Evolutionary conservation across 2,329 filamentous ascomycete genomes (phyloP), one percentile per base, ranked within the genome.

Genomic region (Fusarium dlaminii): DNA sequence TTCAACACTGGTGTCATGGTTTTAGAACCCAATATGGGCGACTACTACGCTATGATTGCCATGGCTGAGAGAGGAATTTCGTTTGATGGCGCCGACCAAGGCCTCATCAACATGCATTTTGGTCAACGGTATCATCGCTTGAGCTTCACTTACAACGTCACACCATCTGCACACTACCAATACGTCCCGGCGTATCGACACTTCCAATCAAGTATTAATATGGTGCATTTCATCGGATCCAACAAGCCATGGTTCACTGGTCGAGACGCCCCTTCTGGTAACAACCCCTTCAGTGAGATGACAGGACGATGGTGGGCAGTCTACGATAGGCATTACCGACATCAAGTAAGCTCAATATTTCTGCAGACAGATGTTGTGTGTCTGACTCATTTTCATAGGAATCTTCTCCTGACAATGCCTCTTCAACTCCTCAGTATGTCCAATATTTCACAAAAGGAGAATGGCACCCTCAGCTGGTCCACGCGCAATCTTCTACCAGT

Each of bases 1-100:
- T 98, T 98, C 90, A 99, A 99, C 84, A 95, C 93, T n/a, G 96
- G 96, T 79, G 91, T 99, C 77, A 97, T 99, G 94, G 94, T 95
- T 40, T 84, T 99, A 68, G 92, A 88, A 22, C 96, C 96, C 39
- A 93, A 96, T 83, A 87, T 95, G 88, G 93, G 92, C 65, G 95
- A 97, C 75, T 98, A 95, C 83, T 92, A 94, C 83, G 93, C 94
- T 46, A 87, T 99, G 80, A 87, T 91, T 73, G 94, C 93, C 72
- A 91, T 98, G 87, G 95, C 96, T 32, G 90, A 95, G 76, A 88
- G 91, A 63, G 95, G 95, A 32, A 93, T 96, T 80, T 98, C 95
- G 74, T 99, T 99, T 80, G 96, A 99, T 81, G 96, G 96, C 55
- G 96, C 96, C 42, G 96, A 99, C 81, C 96, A 99, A 84, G 96